A percentile compares a stretch with the other conserved stretches of the same genome.
These are phyloP conservation scores for Saksenaea oblongispora DNA, from an alignment of 371 early-diverging fungal genomes.

Conservation along the genomic window DNA sequence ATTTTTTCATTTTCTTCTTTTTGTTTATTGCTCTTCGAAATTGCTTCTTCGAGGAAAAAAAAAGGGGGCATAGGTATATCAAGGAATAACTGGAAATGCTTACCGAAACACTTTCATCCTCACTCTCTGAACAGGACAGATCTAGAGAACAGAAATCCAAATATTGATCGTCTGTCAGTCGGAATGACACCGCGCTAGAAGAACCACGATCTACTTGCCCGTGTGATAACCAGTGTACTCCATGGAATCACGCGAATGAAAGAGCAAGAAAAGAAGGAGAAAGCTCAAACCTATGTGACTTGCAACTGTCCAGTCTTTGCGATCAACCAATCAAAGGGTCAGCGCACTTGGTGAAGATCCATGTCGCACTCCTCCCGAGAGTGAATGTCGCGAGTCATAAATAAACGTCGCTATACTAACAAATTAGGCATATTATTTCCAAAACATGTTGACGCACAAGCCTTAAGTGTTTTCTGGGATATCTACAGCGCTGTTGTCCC, in stretches of 20 bases:
- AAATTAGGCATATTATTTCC: too few species aligned
- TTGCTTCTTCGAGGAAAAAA: not conserved
- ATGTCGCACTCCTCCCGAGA: too few species aligned
- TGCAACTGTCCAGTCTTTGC: too few species aligned
- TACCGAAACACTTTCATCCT: not conserved
- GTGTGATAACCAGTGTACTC: not conserved
- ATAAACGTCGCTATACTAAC: too few species aligned
- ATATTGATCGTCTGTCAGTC: not conserved
- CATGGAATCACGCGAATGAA: not conserved
- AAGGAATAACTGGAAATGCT: not conserved
- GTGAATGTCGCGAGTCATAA: too few species aligned
- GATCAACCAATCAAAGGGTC: too few species aligned
- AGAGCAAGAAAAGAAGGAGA: not conserved
- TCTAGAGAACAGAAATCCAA: not conserved
- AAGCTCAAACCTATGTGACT: not conserved
- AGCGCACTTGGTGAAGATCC: too few species aligned
- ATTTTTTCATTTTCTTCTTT: too few species aligned
- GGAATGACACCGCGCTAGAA: not conserved
- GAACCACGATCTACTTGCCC: not conserved
- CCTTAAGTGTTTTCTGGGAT: too few species aligned
- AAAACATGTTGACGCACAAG: too few species aligned
- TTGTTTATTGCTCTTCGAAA: not conserved
- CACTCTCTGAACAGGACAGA: not conserved
- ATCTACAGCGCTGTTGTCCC: too few species aligned
- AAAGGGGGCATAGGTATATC: not conserved